phyloP scores from a whole-genome alignment of 2,329 filamentous ascomycete genomes.

The Paecilomyces dactylethromorphus region DNA sequence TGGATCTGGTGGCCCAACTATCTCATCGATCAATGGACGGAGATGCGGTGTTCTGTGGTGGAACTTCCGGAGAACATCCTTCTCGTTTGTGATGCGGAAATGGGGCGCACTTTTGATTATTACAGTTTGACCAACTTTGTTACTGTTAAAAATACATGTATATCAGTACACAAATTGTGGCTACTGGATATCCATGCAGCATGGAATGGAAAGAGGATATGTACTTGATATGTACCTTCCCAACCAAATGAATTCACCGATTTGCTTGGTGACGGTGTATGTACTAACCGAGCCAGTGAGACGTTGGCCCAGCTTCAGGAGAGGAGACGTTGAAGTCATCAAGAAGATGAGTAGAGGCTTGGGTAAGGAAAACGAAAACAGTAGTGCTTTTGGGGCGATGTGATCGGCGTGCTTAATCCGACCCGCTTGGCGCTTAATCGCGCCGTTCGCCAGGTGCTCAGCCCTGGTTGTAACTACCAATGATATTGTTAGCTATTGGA shows the following conservation, averaged over 20 bases:
- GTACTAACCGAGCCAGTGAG: constrained; percentile 3
- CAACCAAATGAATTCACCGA: constrained; percentile 4
- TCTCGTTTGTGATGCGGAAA: constrained; percentile 5
- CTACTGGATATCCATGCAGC: no score
- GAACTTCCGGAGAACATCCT: constrained; percentile 4
- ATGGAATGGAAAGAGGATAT: not conserved
- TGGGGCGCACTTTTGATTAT: constrained; percentile 6
- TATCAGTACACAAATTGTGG: no score
- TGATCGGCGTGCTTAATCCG: no score
- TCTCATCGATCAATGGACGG: constrained; percentile 6
- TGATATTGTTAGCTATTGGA: no score
- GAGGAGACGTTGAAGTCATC: not conserved
- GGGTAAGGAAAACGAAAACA: no score
- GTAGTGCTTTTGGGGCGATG: no score
- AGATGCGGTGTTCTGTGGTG: constrained; percentile 4
- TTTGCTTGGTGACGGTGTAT: constrained; percentile 6
- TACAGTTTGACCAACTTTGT: constrained; percentile 1
- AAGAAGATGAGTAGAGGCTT: no score
- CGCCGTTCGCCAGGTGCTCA: no score
- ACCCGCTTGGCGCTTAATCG: no score
- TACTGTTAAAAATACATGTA: not conserved
- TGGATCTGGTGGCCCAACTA: constrained; percentile 3
- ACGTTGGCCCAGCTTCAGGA: constrained; percentile 2
- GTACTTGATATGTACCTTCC: constrained; percentile 1
- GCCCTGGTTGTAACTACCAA: no score